Base-by-base conservation (phyloP, 306 rosid species). In the Cicer bijugum region DNA sequence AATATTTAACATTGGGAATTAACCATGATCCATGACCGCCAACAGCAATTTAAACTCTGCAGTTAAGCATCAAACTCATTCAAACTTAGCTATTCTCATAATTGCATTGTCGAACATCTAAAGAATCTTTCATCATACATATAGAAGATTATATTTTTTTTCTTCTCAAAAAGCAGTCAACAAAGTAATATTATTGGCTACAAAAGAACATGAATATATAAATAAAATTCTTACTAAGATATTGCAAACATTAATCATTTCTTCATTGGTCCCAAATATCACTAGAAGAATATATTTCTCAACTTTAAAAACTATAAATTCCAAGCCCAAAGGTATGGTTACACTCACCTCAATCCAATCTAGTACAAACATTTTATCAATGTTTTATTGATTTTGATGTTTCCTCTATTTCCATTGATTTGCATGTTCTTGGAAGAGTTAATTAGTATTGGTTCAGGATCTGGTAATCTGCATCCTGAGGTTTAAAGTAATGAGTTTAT, bases 401-500 rank as follows among this genome's bases (percentile, higher is more conserved):
- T 7, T 12, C 16, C 3, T 57, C 46, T 12, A 23, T 55, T 51
- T 43, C 12, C 53, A 66, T 82, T 76, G 43, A 52, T 62, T 69
- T 43, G 71, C 38, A 69, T 5, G 47, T 75, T 71, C 9, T 52
- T 45, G 66, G 59, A 74, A 55, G 78, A 74, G 16, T 23, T 23
- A 23, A 2, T 45, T 5, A 55, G 9, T 60, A 76, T 84, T 72
- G 82, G 85, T 56, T 74, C n/a, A 64, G 81, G 85, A 84, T 74
- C 6, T 35, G 87, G 20, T 81, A 84, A 84, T 84, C 88, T 74
- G 81, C 81, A 84, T 84, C 88, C 85, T 74, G 85, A 70, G 88
- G 98, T 91, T 85, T 88, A 88, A 84, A 74, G 17, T 82, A 75
- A 71, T 65, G 6, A 1, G 1, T 20, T 66, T 23, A 45, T 72